Evolutionary conservation across 805 yeast genomes (phyloP), one percentile per base, ranked within the genome.

Genomic region (Pichia phayaonensis): DNA sequence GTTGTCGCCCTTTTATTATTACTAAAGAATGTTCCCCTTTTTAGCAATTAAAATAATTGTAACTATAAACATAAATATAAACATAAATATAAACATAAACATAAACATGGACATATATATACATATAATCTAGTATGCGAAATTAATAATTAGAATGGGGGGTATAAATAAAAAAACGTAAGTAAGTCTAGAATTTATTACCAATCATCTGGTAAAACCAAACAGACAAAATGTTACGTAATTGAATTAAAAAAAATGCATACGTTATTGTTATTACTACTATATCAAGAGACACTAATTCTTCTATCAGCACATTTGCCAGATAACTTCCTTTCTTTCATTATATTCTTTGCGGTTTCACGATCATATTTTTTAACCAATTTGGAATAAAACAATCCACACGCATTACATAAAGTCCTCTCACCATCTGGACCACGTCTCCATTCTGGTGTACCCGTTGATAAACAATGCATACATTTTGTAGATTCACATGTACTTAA

Each of bases 361-460:
- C 73, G 75, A 13, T 88, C 88, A 53, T 72, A 74, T 52, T 73
- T 72, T 60, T 82, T 84, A 47, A 77, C 71, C 29, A 84, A 67
- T 60, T 86, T 86, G 42, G 86, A 84, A 62, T 80, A 86, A 61
- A 75, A 83, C 40, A 86, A 67, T 0, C 95, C 95, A 64, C 95
- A 86, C 1, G 94, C 94, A 63, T 86, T 87, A 67, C 95, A 86
- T 46, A 86, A 66, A 0, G 90, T 83, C 40, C 89, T 70, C 15
- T 80, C 79, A 2, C 94, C 95, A 48, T 77, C 76, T 1, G 95
- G 94, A 0, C 94, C 94, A 44, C 84, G 74, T 49, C 95, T 69
- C 95, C 95, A 86, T 64, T 86, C 94, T 0, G 94, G 94, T 0
- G 95, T 84, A 44, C 77, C 79, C 8, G 61, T 66, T 5, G 75